Evolutionary conservation across 2,329 filamentous ascomycete species (phyloP), one percentile per base, ranked within the genome.

Genomic region (Acrodontium crateriforme): DNA sequence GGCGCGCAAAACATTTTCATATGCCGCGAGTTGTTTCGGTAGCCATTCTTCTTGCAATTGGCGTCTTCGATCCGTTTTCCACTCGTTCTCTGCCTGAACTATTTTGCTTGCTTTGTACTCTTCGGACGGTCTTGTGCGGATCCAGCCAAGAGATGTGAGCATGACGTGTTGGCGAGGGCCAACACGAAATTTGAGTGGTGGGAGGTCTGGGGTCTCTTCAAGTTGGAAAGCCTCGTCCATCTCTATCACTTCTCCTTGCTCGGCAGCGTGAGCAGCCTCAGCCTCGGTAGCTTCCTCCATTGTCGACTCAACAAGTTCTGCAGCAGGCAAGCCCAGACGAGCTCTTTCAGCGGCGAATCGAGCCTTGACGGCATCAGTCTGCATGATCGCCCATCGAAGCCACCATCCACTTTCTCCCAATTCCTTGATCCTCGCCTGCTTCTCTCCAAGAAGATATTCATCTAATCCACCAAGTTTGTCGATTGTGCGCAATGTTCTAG

Each of bases 361-460:
- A 40, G 68, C 66, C 52, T 74, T 72, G 27, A 91, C 68, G 12
- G 59, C 58, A 1, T 64, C 60, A 4, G 74, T 84, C 60, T 87
- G 81, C 76, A 94, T 83, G 36, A 98, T 63, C 37, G 80, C 70
- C 80, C 84, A 94, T 39, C 89, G 66, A 47, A 98, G 60, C 44
- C 76, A 72, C 89, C 89, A 98, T 5, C 89, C 89, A 40, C 78
- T 78, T 28, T 87, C 74, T 4, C 89, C 89, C 32, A 98, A 63
- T 55, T 93, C 82, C 60, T 76, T 80, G 49, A 95, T 67, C 38
- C 89, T 70, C 21, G 65, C 68, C 10, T 77, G 63, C 58, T 83
- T 89, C 52, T 74, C 69, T 41, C 83, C 84, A 22, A 93, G 64
- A 24, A 98, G 63, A 59, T 98, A 98, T 47, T 84, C 74, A 55